Evolutionary conservation across 2,329 filamentous ascomycete genomes (phyloP), one percentile per base, ranked within the genome.

Genomic region (Pseudocercospora ulei): DNA sequence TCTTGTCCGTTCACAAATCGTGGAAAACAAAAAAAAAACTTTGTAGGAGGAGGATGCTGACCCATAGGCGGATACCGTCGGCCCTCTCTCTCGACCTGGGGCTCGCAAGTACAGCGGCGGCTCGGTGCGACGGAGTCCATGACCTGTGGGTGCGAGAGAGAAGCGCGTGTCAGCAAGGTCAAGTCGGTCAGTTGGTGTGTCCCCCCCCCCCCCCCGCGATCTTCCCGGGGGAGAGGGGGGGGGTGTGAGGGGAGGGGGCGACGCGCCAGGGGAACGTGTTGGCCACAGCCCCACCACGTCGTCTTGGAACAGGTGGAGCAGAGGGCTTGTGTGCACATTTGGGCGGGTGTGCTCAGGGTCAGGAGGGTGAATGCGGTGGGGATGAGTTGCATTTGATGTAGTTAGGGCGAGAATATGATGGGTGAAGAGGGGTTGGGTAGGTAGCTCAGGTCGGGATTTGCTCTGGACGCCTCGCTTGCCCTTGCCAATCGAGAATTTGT

Each of bases 121-220:
- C 65, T 60, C 22, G 66, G 62, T 3, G 75, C 68, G 27, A 82
- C 58, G 16, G 58, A 53, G 57, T 78, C 72, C 65, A 84, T 73
- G 51, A 83, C 77, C 63, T 49, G 80, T 65, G 62, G 82, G 75
- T n/a, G n/a, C n/a, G n/a, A n/a, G n/a, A n/a, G n/a, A n/a, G n/a
- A n/a, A n/a, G n/a, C n/a, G n/a, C n/a, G n/a, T n/a, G n/a, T n/a
- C n/a, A 55, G 3, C 3, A 8, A 19, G 9, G 9, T 18, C 28
- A 31, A n/a, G n/a, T n/a, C n/a, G n/a, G n/a, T n/a, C n/a, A n/a
- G n/a, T n/a, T n/a, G n/a, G n/a, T n/a, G n/a, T n/a, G n/a, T n/a
- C n/a, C n/a, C n/a, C n/a, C n/a, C n/a, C n/a, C n/a, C n/a, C n/a
- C n/a, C n/a, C n/a, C n/a, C 11, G 13, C 3, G 30, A 8, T 34